Evolutionary conservation across 306 rosid species (phyloP).

Genomic region (Cyamopsis tetragonoloba): DNA sequence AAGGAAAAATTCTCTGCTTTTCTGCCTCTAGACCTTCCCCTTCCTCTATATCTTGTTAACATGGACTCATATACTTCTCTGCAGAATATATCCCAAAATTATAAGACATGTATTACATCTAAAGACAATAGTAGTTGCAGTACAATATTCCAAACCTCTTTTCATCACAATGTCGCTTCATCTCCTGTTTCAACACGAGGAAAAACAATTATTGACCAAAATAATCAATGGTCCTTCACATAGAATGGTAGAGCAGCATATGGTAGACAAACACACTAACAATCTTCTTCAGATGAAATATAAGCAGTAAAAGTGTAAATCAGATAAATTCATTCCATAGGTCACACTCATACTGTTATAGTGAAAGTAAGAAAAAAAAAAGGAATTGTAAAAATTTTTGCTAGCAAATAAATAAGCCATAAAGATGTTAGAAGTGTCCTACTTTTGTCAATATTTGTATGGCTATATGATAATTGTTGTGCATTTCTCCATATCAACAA

Average conservation of each 20-base stretch:
- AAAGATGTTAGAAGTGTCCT: background rate
- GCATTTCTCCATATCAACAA: background rate
- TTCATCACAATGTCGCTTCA: constrained; percentile 81
- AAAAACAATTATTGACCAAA: background rate
- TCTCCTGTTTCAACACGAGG: constrained; percentile 62
- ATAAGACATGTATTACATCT: constrained; percentile 7
- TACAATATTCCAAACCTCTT: constrained; percentile 49
- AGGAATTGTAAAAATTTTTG: background rate
- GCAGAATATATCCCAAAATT: constrained; percentile 32
- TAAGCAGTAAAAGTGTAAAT: background rate
- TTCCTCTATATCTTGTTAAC: constrained; percentile 58
- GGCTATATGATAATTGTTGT: background rate
- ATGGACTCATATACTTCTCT: constrained; percentile 65
- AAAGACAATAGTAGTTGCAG: background rate
- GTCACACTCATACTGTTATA: background rate
- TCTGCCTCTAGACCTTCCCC: constrained; percentile 59
- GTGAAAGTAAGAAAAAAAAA: too few species aligned
- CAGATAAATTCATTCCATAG: background rate
- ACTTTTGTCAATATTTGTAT: background rate
- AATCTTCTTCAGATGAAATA: background rate
- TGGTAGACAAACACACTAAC: background rate
- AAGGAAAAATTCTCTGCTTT: constrained; percentile 53
- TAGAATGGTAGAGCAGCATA: background rate
- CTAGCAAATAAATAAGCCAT: background rate
- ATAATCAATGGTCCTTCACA: background rate